A percentile compares a stretch with the other conserved stretches of the same genome.
Conservation (phyloP, 129 eudicot genomes). For the Flaveria brownii region DNA sequence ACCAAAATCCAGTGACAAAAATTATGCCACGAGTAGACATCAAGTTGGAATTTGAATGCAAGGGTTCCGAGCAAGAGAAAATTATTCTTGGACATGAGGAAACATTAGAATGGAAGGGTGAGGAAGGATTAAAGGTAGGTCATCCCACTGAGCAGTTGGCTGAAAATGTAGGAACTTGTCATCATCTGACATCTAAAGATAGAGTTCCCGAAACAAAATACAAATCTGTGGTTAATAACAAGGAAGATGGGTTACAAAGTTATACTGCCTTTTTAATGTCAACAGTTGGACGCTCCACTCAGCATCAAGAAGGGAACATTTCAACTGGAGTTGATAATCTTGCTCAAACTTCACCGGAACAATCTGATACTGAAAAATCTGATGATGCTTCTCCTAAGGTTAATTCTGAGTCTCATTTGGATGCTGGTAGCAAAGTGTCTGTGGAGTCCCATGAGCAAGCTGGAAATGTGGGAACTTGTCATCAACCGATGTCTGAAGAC, state of each 20-base stretch:
- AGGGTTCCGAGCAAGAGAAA: constrained; percentile 30
- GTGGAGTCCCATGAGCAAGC: constrained; percentile 12
- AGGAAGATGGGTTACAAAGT: constrained; percentile 20
- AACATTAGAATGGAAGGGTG: not conserved
- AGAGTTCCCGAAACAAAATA: constrained; percentile 23
- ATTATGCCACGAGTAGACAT: constrained; percentile 27
- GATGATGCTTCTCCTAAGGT: constrained; percentile 17
- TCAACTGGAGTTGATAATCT: constrained; percentile 22
- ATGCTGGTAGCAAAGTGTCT: constrained; percentile 17
- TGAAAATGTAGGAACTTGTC: constrained; percentile 19
- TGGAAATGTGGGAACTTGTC: constrained; percentile 17
- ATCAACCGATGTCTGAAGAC: constrained; percentile 12
- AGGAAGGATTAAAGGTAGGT: constrained; percentile 16
- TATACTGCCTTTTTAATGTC: constrained; percentile 20
- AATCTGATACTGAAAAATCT: constrained; percentile 29
- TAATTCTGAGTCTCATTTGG: constrained; percentile 17
- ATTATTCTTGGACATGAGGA: constrained; percentile 23
- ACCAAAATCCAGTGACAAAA: constrained; percentile 30
- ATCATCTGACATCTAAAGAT: constrained; percentile 12
- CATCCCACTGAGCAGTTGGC: constrained; percentile 22
- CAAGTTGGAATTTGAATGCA: constrained; percentile 26
- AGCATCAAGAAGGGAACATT: constrained; percentile 22
- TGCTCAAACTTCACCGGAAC: constrained; percentile 31
- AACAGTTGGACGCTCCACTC: constrained; percentile 13
- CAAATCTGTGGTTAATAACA: constrained; percentile 14